Evolutionary conservation across 768 basidiomycete genomes (phyloP).

Genomic region (Calvatia gigantea): DNA sequence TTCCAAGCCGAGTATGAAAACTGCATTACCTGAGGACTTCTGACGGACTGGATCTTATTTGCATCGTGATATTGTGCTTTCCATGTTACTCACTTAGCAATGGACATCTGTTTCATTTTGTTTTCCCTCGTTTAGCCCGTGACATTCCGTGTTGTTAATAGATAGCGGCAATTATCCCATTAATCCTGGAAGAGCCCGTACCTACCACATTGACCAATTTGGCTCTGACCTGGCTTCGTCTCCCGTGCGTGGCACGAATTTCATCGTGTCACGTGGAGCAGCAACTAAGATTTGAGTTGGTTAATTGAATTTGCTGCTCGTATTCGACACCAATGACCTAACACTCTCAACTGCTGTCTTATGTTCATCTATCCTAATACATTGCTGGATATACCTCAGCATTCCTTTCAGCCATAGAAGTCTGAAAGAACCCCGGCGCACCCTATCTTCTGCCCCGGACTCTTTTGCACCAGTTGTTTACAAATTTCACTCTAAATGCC

Average conservation of each 20-base stretch:
- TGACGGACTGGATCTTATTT: background rate
- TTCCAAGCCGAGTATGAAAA: background rate
- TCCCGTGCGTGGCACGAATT: no score
- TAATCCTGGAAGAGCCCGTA: no score
- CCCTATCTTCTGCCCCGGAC: background rate
- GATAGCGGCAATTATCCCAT: no score
- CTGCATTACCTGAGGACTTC: conserved; percentile 1
- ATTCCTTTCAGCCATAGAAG: background rate
- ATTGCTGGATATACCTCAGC: background rate
- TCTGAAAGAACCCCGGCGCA: background rate
- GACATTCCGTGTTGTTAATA: no score
- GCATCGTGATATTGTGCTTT: conserved; percentile 1
- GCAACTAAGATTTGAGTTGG: background rate
- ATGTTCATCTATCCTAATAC: conserved; percentile 4
- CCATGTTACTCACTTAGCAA: background rate
- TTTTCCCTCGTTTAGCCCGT: no score
- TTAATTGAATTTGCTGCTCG: background rate
- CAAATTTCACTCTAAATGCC: conserved; percentile 14
- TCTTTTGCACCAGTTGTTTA: background rate
- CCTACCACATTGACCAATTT: no score
- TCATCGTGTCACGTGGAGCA: background rate
- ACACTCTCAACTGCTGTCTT: background rate
- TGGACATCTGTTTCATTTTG: background rate
- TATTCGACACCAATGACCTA: conserved; percentile 2
- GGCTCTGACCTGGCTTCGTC: no score